These are phyloP conservation scores for Fonsecaea pugnacius DNA, from an alignment of 2,329 filamentous ascomycete genomes.

Conservation along the genomic window DNA sequence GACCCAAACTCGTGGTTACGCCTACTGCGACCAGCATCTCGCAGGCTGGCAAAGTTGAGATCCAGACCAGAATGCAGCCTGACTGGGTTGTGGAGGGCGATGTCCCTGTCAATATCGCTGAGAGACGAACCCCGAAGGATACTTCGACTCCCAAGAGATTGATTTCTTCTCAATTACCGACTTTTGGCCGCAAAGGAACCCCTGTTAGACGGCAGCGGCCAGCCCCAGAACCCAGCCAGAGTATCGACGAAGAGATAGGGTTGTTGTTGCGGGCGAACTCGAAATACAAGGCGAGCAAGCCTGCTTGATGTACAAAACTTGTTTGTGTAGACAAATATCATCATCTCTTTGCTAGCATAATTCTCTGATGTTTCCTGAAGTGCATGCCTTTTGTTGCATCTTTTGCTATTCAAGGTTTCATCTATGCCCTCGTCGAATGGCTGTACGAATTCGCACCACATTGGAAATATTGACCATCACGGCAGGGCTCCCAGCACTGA, in stretches of 20 bases:
- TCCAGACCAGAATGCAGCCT: constrained; percentile 22
- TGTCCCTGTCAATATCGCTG: constrained; percentile 22
- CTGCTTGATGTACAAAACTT: constrained; percentile 25
- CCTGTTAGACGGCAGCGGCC: not conserved
- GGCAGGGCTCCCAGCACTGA: too few relatives aligned
- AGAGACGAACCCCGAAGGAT: not conserved
- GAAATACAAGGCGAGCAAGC: constrained; percentile 9
- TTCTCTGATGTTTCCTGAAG: not conserved
- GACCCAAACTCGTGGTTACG: constrained; percentile 31
- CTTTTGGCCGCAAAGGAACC: not conserved
- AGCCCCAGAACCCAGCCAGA: constrained; percentile 23
- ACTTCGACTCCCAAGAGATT: not conserved
- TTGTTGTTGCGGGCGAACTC: constrained; percentile 16
- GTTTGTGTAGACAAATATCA: constrained; percentile 2
- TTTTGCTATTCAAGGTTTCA: not conserved
- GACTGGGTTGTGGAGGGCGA: constrained; percentile 30
- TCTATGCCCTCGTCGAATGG: too few relatives aligned
- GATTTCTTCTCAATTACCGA: constrained; percentile 17
- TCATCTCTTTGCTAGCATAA: not conserved
- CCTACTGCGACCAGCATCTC: constrained; percentile 26
- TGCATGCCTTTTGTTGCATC: not conserved
- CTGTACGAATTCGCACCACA: too few relatives aligned
- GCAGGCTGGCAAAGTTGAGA: constrained; percentile 31
- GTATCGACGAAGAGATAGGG: constrained; percentile 26
- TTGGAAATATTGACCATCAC: too few relatives aligned